These are phyloP conservation scores for Phyllostachys edulis DNA, from an alignment of 176 grass and related monocot genomes.

Conservation along the genomic window DNA sequence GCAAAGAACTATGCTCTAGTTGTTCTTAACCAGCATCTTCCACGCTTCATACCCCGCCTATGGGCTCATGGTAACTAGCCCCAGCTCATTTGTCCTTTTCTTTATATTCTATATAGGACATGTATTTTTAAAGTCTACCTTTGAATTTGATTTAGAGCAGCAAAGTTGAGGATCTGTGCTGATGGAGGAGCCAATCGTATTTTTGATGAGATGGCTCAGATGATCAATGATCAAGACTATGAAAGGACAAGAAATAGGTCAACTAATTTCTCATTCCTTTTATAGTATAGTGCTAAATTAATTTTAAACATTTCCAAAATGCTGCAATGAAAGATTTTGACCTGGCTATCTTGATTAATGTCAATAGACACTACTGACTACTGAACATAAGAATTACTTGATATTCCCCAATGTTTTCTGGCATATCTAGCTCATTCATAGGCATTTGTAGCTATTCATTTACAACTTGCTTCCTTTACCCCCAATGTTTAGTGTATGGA, in stretches of 20 bases:
- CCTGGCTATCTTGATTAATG: neutral
- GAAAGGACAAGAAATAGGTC: conserved; percentile 46
- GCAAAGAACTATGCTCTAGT: conserved; percentile 56
- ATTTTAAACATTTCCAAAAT: conserved; percentile 8
- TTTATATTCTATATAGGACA: neutral
- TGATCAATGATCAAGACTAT: conserved; percentile 49
- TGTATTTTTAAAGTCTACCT: conserved; percentile 3
- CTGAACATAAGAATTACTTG: neutral
- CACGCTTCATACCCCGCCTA: conserved; percentile 57
- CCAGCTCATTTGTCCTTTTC: neutral
- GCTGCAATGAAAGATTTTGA: neutral
- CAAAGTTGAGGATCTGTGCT: conserved; percentile 68
- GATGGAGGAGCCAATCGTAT: conserved; percentile 78
- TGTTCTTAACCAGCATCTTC: conserved; percentile 77
- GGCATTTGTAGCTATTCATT: no score
- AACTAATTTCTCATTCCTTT: conserved; percentile 21
- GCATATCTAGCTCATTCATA: no score
- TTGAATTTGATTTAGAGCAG: conserved; percentile 70
- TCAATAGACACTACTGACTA: neutral
- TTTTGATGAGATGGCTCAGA: conserved; percentile 69
- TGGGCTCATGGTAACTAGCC: conserved; percentile 60
- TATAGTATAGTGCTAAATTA: neutral
- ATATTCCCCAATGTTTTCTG: no score
- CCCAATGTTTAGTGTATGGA: no score
- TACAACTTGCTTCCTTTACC: no score